Evolutionary conservation across 352 stramenopile genomes (phyloP).

Genomic region (Achlya hypogyna): DNA sequence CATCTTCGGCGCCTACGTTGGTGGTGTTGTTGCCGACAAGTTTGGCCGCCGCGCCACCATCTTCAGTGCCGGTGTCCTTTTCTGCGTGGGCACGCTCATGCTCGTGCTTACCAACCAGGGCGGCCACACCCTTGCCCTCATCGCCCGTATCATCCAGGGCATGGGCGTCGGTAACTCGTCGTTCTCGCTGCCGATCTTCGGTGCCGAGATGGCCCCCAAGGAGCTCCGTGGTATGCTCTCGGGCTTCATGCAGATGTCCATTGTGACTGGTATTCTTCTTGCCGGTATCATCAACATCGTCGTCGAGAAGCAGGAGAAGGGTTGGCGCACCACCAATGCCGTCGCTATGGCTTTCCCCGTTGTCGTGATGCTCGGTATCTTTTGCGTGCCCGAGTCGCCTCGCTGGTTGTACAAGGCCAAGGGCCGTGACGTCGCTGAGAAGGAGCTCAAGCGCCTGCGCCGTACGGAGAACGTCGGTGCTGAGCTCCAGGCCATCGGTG

Average conservation of each 20-base stretch:
- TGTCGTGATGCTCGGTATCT: slow-evolving; percentile 36
- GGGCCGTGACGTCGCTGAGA: slow-evolving; percentile 26
- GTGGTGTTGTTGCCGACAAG: slow-evolving; percentile 27
- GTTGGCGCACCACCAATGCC: slow-evolving; percentile 31
- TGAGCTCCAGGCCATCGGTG: slow-evolving; percentile 38
- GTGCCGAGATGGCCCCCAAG: slow-evolving; percentile 34
- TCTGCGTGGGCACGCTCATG: slow-evolving; percentile 31
- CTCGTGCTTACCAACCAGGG: slow-evolving; percentile 21
- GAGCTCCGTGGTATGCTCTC: slow-evolving; percentile 33
- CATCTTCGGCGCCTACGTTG: slow-evolving; percentile 27
- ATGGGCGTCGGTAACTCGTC: slow-evolving; percentile 38
- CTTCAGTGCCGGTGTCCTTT: slow-evolving; percentile 30
- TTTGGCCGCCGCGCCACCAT: slow-evolving; percentile 33
- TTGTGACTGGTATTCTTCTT: slow-evolving; percentile 32
- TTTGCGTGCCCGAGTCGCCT: slow-evolving; percentile 39
- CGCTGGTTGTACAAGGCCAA: slow-evolving; percentile 40
- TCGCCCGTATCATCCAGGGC: slow-evolving; percentile 32
- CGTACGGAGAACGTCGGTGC: slow-evolving; percentile 25
- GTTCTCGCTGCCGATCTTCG: slow-evolving; percentile 36
- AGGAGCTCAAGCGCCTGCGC: slow-evolving; percentile 26
- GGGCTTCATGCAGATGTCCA: slow-evolving; percentile 36
- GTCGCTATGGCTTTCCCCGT: slow-evolving; percentile 28
- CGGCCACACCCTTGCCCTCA: slow-evolving; percentile 24
- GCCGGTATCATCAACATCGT: slow-evolving; percentile 31
- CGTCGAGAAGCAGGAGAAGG: slow-evolving; percentile 23